Conservation (phyloP, 1,139 yeast genomes). For the Candida albicans region DNA sequence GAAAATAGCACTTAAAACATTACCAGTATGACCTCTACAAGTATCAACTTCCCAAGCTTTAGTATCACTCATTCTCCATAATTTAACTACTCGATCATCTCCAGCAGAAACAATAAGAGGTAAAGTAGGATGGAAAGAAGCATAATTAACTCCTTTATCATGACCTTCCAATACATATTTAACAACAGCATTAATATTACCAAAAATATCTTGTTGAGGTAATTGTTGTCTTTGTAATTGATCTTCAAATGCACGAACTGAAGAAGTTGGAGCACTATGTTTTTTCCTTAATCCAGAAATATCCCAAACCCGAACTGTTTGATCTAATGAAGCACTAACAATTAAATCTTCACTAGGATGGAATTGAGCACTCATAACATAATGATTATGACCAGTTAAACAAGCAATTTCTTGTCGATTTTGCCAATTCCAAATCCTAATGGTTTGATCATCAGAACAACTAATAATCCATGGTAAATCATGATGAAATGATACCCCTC, state of each 20-base stretch:
- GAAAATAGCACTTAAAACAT: slow-evolving; percentile 85
- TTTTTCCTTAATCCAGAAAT: slow-evolving; percentile 92
- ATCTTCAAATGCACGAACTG: slow-evolving; percentile 67
- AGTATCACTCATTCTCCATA: slow-evolving; percentile 98
- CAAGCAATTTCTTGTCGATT: slow-evolving; percentile 97
- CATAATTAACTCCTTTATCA: slow-evolving; percentile 98
- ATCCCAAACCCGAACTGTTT: slow-evolving; percentile 99
- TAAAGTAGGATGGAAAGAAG: slow-evolving; percentile 93
- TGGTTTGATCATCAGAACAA: slow-evolving; percentile 97
- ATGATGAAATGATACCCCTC: slow-evolving; percentile 93
- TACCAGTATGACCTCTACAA: slow-evolving; percentile 95
- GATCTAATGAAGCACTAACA: slow-evolving; percentile 95
- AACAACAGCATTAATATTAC: slow-evolving; percentile 90
- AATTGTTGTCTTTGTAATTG: slow-evolving; percentile 71
- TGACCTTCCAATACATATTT: slow-evolving; percentile 97
- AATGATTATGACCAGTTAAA: slow-evolving; percentile 96
- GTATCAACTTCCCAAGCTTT: slow-evolving; percentile 99
- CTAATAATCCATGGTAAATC: slow-evolving; percentile 98
- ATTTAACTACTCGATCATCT: slow-evolving; percentile 91
- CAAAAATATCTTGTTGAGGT: slow-evolving; percentile 90
- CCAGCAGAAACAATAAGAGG: slow-evolving; percentile 96
- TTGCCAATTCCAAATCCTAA: slow-evolving; percentile 99
- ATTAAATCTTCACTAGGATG: slow-evolving; percentile 94
- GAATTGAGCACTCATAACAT: slow-evolving; percentile 97
- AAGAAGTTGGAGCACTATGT: slow-evolving; percentile 79